Base-by-base conservation (phyloP, 208 protist species). In the Leishmania braziliensis region DNA sequence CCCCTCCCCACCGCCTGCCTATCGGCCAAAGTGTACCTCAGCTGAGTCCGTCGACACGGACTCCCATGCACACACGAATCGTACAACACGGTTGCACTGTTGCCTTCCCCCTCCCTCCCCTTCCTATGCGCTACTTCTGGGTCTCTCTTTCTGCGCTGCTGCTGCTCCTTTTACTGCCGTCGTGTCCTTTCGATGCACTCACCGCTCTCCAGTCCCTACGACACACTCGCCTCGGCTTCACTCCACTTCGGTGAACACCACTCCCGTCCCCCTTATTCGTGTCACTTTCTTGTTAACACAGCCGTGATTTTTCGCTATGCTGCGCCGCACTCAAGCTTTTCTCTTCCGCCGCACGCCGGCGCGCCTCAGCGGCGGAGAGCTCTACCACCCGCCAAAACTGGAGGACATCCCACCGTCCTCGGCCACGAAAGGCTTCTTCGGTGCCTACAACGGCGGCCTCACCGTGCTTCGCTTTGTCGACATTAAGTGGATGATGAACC, bases 401-500 rank as follows among this genome's bases (percentile, higher is more conserved):
- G 91, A 94, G 78, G 86, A 98, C 60, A 91, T 96, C 72, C 93
- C 93, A 9, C 70, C 88, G 1, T 86, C 91, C 29, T 88, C 84
- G 54, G 74, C 75, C 60, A 93, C 90, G 65, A 90, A 90, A 54
- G 93, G 93, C 71, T 96, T 98, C 84, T 95, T 95, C 78, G 93
- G 93, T 65, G 84, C 80, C 43, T 90, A 93, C 74, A 98, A 96
- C 80, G 92, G 91, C n/a, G 75, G 84, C 23, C 75, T 92, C 23
- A 85, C 83, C 80, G 78, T 87, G 23, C 77, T 90, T 58, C 95
- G 95, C 69, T 83, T 98, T n/a, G 66, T 98, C 16, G 95, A 98
- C 80, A 87, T 95, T 77, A 96, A 96, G 89, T 98, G 95, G 93
- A 94, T 96, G 89, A 95, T 96, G 92, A 96, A 96, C 92, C 95